A percentile compares a stretch with the other conserved stretches of the same genome.
phyloP scores from a whole-genome alignment of 768 basidiomycete genomes.

The Gloeostereum incarnatum region DNA sequence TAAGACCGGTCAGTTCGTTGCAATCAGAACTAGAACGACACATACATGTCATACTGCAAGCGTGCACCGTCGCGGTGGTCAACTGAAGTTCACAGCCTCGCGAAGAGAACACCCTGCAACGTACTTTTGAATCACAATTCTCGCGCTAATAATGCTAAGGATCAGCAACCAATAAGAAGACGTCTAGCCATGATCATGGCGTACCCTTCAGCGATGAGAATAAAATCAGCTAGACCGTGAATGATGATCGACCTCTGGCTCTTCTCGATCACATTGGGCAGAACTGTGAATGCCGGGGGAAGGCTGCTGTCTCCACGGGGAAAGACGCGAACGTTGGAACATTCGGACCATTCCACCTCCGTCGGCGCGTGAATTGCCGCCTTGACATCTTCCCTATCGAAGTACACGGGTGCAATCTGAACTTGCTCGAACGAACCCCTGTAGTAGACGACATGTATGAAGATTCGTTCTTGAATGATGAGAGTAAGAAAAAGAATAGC shows the following conservation, averaged over 20 bases:
- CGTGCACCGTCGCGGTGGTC: background rate
- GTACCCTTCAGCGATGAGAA: slow-evolving; percentile 68
- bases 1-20: background rate
- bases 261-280: slow-evolving; percentile 73
- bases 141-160: slow-evolving; percentile 23
- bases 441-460: too few relatives aligned
- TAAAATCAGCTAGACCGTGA: slow-evolving; percentile 67
- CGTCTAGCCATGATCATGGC: slow-evolving; percentile 10
- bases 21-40: background rate
- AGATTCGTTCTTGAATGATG: too few relatives aligned
- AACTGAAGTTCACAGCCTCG: background rate
- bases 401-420: slow-evolving; percentile 57
- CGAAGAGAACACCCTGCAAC: slow-evolving; percentile 10
- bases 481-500: slow-evolving; percentile 8
- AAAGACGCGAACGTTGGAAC: slow-evolving; percentile 53
- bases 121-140: slow-evolving; percentile 60
- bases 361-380: slow-evolving; percentile 60
- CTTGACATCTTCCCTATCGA: slow-evolving; percentile 61
- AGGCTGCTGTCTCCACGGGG: slow-evolving; percentile 49
- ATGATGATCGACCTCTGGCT: slow-evolving; percentile 56
- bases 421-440: slow-evolving; percentile 47
- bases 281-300: slow-evolving; percentile 53
- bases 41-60: background rate
- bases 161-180: background rate
- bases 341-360: slow-evolving; percentile 53